Base-by-base conservation (phyloP, 2,329 filamentous ascomycete genomes). In the Fusarium compactum region DNA sequence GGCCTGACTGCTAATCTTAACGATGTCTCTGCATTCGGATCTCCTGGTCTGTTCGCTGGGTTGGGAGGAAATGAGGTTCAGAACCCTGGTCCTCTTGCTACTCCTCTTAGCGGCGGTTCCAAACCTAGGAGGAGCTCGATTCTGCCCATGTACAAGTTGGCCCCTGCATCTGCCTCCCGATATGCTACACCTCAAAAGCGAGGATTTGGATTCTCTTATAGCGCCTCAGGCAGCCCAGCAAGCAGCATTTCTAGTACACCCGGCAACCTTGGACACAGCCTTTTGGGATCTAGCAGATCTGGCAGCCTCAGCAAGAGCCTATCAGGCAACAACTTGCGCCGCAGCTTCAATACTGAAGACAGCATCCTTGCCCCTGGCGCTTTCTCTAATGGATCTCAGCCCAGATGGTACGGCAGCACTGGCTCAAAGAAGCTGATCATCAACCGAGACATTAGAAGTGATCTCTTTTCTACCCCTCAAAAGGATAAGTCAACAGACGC, bases 201-300 rank as follows among this genome's bases (percentile, higher is more conserved):
- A 59, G 94, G 93, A 8, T 98, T 93, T 77, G 95, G 95, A 5
- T 97, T 98, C 79, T 94, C 92, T 3, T 98, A 98, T 81, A 97
- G 94, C 70, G 94, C 91, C 4, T 89, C 85, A 40, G 90, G 85
- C 61, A 93, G 89, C 72, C 88, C 87, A 24, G 87, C 91, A 7
- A 90, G 91, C 76, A 86, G 84, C 40, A 84, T 88, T 45, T 79
- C 79, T 5, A 93, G 91, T 78, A 92, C 92, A 9, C 92, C 93
- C 8, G 90, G 88, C 40, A 86, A 85, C 20, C 82, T 92, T 54
- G 88, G 89, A 25, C 89, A 89, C 76, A 94, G 90, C 76, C 80
- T 95, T 38, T 80, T 87, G 20, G 86, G 85, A 56, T 85, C 89
- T n/a, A 92, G 90, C 76, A 83, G 93, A 46, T 89, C 89, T 60